Conservation (phyloP, 2,329 filamentous ascomycete species). For the Coleophoma crateriformis region DNA sequence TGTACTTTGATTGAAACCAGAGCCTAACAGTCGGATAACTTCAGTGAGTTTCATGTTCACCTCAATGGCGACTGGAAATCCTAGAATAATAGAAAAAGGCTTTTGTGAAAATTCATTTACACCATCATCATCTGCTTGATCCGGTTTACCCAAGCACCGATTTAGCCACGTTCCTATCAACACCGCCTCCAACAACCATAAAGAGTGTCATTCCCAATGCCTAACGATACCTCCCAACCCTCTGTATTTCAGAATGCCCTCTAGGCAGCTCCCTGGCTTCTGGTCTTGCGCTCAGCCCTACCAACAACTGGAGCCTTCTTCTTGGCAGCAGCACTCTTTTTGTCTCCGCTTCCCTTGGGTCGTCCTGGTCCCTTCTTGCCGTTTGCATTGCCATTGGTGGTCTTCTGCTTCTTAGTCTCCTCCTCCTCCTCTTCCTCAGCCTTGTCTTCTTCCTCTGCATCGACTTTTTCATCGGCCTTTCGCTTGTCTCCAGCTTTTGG, state of each 20-base stretch:
- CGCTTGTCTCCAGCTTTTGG: conserved; percentile 5
- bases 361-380: conserved; percentile 8
- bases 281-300: conserved; percentile 18
- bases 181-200: too few relatives aligned
- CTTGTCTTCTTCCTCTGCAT: conserved; percentile 1
- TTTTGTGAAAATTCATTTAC: too few relatives aligned
- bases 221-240: background rate
- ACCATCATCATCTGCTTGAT: too few relatives aligned
- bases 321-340: conserved; percentile 12
- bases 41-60: too few relatives aligned
- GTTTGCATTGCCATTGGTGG: conserved; percentile 7
- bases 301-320: conserved; percentile 22
- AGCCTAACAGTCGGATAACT: too few relatives aligned
- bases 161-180: conserved; percentile 4
- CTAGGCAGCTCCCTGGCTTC: conserved; percentile 18
- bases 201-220: too few relatives aligned
- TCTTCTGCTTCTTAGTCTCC: conserved; percentile 9
- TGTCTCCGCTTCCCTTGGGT: conserved; percentile 1
- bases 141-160: background rate
- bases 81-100: too few relatives aligned
- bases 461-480: conserved; percentile 8
- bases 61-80: too few relatives aligned
- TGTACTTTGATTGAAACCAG: too few relatives aligned
- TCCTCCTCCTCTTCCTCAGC: conserved; percentile 1
- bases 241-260: too few relatives aligned